Base-by-base conservation (phyloP, 306 rosid species). In the Castanea sativa region DNA sequence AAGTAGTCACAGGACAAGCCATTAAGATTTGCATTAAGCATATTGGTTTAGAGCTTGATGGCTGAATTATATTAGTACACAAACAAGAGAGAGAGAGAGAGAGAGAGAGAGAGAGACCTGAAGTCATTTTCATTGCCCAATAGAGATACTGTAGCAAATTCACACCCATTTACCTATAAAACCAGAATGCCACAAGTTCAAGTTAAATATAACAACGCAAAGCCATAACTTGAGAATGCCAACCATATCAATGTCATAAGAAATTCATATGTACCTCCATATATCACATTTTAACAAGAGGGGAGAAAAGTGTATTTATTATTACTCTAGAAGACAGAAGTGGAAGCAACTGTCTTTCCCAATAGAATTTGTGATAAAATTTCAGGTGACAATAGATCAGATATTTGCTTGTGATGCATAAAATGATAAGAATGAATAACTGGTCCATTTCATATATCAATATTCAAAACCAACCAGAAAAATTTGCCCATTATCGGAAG, bases 91-190 rank as follows among this genome's bases (percentile, higher is more conserved):
- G 76, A 41, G 74, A 33, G 45, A 80, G 58, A 52, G 79, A 74
- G 73, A 71, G 84, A 69, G 67, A 43, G 78, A 76, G 81, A 56
- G 67, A 86, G 73, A 76, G 68, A 94, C 98, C 97, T 87, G 88
- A 82, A 82, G 72, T 84, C 90, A 85, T 91, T 87, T 83, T 94
- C 89, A 65, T 74, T 55, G 79, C 86, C 65, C 83, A 88, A 78
- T 45, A 92, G 82, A 77, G 93, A 94, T 32, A 92, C 16, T 41
- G 83, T 85, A 69, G 97, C 96, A 79, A 82, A 74, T 89, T 94
- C 94, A 76, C 86, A 73, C 77, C 87, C 94, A 68, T 88, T 88
- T 75, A 91, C 95, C 98, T 92, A 79, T 65, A 87, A 83, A 86
- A 78, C 68, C 73, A 86, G 75, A 72, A 65, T 49, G 52, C 20